These are phyloP conservation scores for Zopfia rhizophila DNA, from an alignment of 2,329 filamentous ascomycete species.

Conservation along the genomic window DNA sequence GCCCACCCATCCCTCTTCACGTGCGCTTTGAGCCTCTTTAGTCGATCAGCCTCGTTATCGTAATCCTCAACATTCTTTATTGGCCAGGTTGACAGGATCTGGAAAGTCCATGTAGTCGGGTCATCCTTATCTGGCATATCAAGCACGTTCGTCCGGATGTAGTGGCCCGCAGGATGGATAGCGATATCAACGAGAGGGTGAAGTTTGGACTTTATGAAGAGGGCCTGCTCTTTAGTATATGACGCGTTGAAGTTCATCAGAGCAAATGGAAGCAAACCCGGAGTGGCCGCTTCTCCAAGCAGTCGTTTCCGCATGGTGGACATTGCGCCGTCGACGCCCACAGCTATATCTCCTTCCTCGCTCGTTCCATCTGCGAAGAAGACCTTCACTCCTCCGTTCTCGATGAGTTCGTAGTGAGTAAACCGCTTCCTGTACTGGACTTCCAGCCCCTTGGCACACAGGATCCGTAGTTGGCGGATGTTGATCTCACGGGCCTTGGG, in stretches of 20 bases:
- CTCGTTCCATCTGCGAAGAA: slow-evolving; percentile 38
- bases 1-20: slow-evolving; percentile 40
- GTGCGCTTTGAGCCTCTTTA: slow-evolving; percentile 40
- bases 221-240: slow-evolving; percentile 36
- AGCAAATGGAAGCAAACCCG: slow-evolving; percentile 38
- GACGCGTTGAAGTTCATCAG: slow-evolving; percentile 44
- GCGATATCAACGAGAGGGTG: slow-evolving; percentile 46
- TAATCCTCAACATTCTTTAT: slow-evolving; percentile 38
- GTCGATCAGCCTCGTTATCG: slow-evolving; percentile 34
- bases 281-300: slow-evolving; percentile 27
- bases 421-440: slow-evolving; percentile 42
- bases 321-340: slow-evolving; percentile 42
- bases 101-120: slow-evolving; percentile 48
- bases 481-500: slow-evolving; percentile 46
- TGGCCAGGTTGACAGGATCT: slow-evolving; percentile 45
- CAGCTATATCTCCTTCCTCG: slow-evolving; percentile 31
- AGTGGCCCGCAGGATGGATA: slow-evolving; percentile 43
- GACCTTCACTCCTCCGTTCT: slow-evolving; percentile 33
- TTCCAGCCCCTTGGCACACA: slow-evolving; percentile 48
- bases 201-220: slow-evolving; percentile 33
- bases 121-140: slow-evolving; percentile 45
- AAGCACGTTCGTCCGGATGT: slow-evolving; percentile 42
- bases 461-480: slow-evolving; percentile 49
- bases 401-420: slow-evolving; percentile 21
- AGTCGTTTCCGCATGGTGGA: slow-evolving; percentile 39